Evolutionary conservation across 768 basidiomycete species (phyloP).

Genomic region (Russula ochroleuca): DNA sequence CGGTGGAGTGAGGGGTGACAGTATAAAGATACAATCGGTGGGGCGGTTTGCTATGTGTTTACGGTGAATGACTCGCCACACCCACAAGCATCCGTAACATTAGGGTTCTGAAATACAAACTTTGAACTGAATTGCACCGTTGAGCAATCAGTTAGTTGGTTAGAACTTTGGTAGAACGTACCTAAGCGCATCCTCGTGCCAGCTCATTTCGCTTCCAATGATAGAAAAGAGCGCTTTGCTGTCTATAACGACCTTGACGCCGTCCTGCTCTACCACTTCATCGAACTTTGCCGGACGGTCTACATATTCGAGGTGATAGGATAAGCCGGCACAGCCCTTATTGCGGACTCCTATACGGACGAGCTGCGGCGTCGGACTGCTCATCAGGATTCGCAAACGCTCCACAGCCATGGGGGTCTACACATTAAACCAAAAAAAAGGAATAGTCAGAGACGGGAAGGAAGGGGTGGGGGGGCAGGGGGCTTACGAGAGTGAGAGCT

Average conservation of each 20-base stretch:
- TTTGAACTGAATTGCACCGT: conserved; percentile 52
- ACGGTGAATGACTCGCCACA: conserved; percentile 92
- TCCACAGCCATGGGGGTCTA: conserved; percentile 79
- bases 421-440: not conserved
- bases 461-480: not conserved
- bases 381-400: conserved; percentile 66
- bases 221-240: conserved; percentile 96
- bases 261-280: conserved; percentile 95
- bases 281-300: conserved; percentile 87
- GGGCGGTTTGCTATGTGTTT: conserved; percentile 23
- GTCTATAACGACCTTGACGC: conserved; percentile 90
- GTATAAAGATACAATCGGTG: conserved; percentile 16
- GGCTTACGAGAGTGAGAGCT: conserved; percentile 62
- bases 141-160: not conserved
- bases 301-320: conserved; percentile 94
- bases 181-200: conserved; percentile 91
- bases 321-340: conserved; percentile 92
- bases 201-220: conserved; percentile 99
- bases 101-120: conserved; percentile 85
- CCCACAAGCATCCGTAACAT: conserved; percentile 91
- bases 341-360: conserved; percentile 95
- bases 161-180: conserved; percentile 36
- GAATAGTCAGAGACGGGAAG: conserved; percentile 1
- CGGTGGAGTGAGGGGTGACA: not conserved
- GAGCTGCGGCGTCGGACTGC: conserved; percentile 83